Percentiles rank a stretch among this genome's conserved stretches.
Evolutionary conservation across 2,329 filamentous ascomycete genomes (phyloP).

Genomic region (Emmonsiellopsis sp.): DNA sequence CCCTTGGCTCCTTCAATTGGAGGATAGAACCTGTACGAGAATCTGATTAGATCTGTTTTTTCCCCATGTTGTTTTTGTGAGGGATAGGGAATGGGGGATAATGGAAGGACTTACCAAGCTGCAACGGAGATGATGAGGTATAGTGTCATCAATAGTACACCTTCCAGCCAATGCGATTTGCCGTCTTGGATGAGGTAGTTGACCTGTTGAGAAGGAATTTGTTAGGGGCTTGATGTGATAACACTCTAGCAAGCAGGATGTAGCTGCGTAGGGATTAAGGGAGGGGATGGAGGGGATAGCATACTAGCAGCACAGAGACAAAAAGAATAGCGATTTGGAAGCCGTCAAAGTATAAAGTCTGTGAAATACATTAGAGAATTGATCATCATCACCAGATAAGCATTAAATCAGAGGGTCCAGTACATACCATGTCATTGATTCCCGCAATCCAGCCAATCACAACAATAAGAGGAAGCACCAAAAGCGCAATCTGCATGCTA

Average conservation of each 20-base stretch:
- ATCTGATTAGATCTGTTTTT: too few species aligned
- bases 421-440: constrained; percentile 47
- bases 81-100: neutral
- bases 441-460: constrained; percentile 54
- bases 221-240: neutral
- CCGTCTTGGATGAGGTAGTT: constrained; percentile 57
- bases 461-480: constrained; percentile 53
- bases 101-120: constrained; percentile 38
- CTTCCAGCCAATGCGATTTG: constrained; percentile 53
- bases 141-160: constrained; percentile 49
- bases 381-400: constrained; percentile 6
- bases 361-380: constrained; percentile 3
- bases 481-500: constrained; percentile 56
- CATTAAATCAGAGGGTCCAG: neutral
- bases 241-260: neutral
- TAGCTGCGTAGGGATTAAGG: neutral
- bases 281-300: constrained; percentile 2
- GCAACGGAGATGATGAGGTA: constrained; percentile 56
- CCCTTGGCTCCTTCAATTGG: too few species aligned
- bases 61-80: neutral
- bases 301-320: constrained; percentile 41
- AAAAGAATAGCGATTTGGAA: constrained; percentile 70
- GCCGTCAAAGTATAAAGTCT: constrained; percentile 70
- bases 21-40: too few species aligned
- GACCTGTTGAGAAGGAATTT: constrained; percentile 33